Evolutionary conservation across 2,329 filamentous ascomycete species (phyloP), one percentile per base, ranked within the genome.

Genomic region (Aspergillus novoparasiticus): DNA sequence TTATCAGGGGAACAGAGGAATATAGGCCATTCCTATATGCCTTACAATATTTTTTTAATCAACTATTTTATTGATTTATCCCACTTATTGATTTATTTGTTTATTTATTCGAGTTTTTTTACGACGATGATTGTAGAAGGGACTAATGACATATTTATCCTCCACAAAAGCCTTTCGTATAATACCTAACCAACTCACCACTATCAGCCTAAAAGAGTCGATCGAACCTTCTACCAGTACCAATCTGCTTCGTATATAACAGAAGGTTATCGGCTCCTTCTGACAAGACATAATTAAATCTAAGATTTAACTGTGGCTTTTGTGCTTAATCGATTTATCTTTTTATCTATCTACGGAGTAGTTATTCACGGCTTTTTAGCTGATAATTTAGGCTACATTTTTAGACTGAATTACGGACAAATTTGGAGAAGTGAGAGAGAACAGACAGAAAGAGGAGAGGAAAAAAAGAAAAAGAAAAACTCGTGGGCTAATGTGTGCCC

Each of bases 231-330:
- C 26, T 61, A 36, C 34, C 14, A 36, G 34, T 6, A 36, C 34
- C 14, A 36, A 16, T 36, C 14, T 36, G 14, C 34, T 14, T 14
- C 12, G 14, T 36, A 36, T 16, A 36, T 14, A 11, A 34, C 11
- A 34, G 32, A 34, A 34, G 3, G 10, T 34, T 34, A 9, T 11
- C 32, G 34, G 34, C 12, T 36, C 34, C 34, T 36, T 43, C n/a
- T 34, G 53, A 46, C 28, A n/a, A 60, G 28, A 23, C 30, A 53
- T 34, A 56, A 32, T 57, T 19, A 39, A 36, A 54, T 53, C 34
- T 23, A 58, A 57, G 53, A 19, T 19, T 45, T 57, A 53, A 50
- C 54, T 28, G 53, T 30, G 43, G 57, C 53, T 57, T 51, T 51
- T 36, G 32, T 50, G 36, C 21, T 39, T 43, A 46, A 53, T 41